Conservation (phyloP, 257 asterid genomes). For the Nicotiana attenuata region DNA sequence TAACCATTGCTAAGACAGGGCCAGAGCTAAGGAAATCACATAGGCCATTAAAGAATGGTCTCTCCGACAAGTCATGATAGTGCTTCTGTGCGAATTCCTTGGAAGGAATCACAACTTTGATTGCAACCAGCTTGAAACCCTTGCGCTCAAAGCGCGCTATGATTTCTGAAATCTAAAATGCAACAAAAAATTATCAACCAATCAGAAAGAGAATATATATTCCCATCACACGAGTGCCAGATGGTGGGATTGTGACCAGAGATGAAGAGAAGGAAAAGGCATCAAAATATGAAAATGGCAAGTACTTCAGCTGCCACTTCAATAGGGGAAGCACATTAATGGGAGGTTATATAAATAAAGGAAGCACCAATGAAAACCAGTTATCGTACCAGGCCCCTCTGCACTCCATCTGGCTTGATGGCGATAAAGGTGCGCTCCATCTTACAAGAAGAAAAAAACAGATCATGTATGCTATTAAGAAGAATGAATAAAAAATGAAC, state of each 20-base stretch:
- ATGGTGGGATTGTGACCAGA: not conserved
- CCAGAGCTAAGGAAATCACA: conserved; percentile 99
- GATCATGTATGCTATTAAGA: conserved; percentile 19
- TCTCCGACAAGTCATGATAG: conserved; percentile 88
- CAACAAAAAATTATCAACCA: conserved; percentile 17
- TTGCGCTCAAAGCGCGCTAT: conserved; percentile 86
- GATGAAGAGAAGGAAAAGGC: not conserved
- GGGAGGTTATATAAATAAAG: not conserved
- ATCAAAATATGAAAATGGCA: not conserved
- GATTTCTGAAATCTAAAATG: conserved; percentile 81
- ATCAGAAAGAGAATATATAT: not conserved
- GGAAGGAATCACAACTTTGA: conserved; percentile 79
- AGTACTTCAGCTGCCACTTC: conserved; percentile 3
- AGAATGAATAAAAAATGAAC: not conserved
- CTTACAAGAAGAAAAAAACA: conserved; percentile 28
- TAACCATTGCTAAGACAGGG: conserved; percentile 96
- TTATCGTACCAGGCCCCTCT: conserved; percentile 82
- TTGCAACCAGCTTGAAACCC: conserved; percentile 90
- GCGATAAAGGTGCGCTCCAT: conserved; percentile 93
- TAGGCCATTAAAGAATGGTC: conserved; percentile 90
- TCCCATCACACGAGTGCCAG: not conserved
- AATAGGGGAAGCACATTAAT: not conserved
- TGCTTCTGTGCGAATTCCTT: conserved; percentile 88
- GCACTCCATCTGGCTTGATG: conserved; percentile 99
- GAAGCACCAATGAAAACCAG: not conserved